Percentiles rank a stretch among this genome's conserved stretches.
Evolutionary conservation across 805 yeast genomes (phyloP).

Genomic region (Suhomyces canberraensis): DNA sequence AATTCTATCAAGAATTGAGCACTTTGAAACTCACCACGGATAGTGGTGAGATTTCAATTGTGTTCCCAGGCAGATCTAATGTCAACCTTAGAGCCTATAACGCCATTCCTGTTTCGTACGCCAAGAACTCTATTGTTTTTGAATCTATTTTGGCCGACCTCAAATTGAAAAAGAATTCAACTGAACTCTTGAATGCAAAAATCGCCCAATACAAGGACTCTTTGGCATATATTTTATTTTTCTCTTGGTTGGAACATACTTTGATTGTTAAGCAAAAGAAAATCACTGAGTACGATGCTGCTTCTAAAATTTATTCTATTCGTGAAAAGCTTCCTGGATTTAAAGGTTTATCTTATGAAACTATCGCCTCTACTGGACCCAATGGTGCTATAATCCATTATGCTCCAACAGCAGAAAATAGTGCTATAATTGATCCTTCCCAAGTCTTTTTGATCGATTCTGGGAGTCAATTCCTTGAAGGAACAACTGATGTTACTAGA

Average conservation of each 20-base stretch:
- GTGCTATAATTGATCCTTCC: constrained; percentile 59
- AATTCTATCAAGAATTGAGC: constrained; percentile 56
- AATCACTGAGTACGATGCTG: constrained; percentile 65
- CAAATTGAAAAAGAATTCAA: constrained; percentile 72
- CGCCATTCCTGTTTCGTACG: constrained; percentile 27
- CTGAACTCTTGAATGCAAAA: constrained; percentile 69
- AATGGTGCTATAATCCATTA: constrained; percentile 78
- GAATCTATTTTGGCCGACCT: constrained; percentile 41
- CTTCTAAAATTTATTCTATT: constrained; percentile 53
- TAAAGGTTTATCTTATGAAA: constrained; percentile 69
- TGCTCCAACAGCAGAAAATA: constrained; percentile 58
- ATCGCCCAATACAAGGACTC: constrained; percentile 84
- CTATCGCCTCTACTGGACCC: constrained; percentile 73
- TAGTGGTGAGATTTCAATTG: constrained; percentile 16
- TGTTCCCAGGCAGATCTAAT: constrained; percentile 29
- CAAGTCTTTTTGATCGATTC: constrained; percentile 79
- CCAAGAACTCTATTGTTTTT: constrained; percentile 20
- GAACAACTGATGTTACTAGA: constrained; percentile 95
- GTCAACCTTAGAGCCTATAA: constrained; percentile 32
- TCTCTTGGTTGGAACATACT: constrained; percentile 76
- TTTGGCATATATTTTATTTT: constrained; percentile 65
- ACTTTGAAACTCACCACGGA: constrained; percentile 19
- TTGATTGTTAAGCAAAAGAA: constrained; percentile 36
- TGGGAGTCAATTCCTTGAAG: constrained; percentile 89
- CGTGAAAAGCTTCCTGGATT: constrained; percentile 54